phyloP scores from a whole-genome alignment of 805 yeast genomes.

The Ogataea glucozyma region DNA sequence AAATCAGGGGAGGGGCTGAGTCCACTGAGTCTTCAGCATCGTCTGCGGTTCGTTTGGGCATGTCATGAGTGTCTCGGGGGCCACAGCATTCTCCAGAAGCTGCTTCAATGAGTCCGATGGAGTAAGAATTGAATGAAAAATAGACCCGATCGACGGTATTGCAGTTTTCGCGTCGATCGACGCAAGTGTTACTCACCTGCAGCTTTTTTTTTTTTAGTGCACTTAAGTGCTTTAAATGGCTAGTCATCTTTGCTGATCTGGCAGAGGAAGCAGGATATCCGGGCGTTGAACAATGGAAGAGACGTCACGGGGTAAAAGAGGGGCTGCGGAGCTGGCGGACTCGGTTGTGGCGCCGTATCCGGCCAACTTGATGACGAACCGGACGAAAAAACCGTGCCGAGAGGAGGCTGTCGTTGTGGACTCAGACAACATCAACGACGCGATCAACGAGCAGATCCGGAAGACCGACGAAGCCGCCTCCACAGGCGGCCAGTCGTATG shows the following conservation, averaged over 20 bases:
- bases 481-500: slow-evolving; percentile 11
- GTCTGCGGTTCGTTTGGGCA: not conserved
- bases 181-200: not conserved
- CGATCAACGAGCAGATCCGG: slow-evolving; percentile 15
- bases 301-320: not conserved
- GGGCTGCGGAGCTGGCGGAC: not conserved
- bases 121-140: too few relatives aligned
- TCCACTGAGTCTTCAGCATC: too few relatives aligned
- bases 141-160: too few relatives aligned
- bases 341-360: slow-evolving; percentile 12
- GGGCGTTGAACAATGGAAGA: not conserved
- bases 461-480: slow-evolving; percentile 7
- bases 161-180: slow-evolving; percentile 1
- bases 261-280: not conserved
- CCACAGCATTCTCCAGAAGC: too few relatives aligned
- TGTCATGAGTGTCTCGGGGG: too few relatives aligned
- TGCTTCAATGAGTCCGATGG: too few relatives aligned
- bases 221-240: too few relatives aligned
- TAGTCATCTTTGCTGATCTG: too few relatives aligned
- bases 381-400: slow-evolving; percentile 5
- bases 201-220: not conserved
- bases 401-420: slow-evolving; percentile 8
- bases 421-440: slow-evolving; percentile 8
- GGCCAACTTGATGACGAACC: slow-evolving; percentile 1
- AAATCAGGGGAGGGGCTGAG: not conserved